These are phyloP conservation scores for Sporothrix brasiliensis DNA, from an alignment of 2,329 filamentous ascomycete genomes.

Conservation along the genomic window DNA sequence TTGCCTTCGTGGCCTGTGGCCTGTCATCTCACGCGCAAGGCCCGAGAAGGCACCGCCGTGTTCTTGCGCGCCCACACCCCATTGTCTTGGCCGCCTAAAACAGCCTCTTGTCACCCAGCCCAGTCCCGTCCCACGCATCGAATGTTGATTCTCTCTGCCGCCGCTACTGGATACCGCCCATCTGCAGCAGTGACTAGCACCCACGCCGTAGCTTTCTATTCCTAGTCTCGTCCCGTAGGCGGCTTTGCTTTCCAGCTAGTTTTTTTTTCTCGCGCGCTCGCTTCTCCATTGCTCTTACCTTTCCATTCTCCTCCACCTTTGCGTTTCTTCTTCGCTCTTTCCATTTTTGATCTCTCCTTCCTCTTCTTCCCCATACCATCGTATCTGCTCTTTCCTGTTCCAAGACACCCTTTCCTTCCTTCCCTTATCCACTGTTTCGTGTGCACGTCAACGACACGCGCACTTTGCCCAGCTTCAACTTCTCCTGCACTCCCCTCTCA, in stretches of 20 bases:
- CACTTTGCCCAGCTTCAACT: background rate
- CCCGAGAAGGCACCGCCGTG: conserved; percentile 3
- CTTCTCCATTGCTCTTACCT: conserved; percentile 21
- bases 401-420: conserved; percentile 14
- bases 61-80: conserved; percentile 3
- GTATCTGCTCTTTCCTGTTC: conserved; percentile 20
- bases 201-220: conserved; percentile 26
- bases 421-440: background rate
- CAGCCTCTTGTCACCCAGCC: conserved; percentile 26
- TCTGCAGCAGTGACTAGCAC: conserved; percentile 24
- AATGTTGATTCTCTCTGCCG: conserved; percentile 34
- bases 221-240: conserved; percentile 22
- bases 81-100: conserved; percentile 33
- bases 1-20: conserved; percentile 3
- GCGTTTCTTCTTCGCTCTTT: conserved; percentile 19
- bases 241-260: conserved; percentile 29
- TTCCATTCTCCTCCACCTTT: conserved; percentile 17
- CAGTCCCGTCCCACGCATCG: conserved; percentile 27
- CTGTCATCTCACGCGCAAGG: conserved; percentile 11
- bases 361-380: conserved; percentile 20
- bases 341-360: conserved; percentile 17
- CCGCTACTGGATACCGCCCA: conserved; percentile 30
- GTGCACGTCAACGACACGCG: conserved; percentile 12
- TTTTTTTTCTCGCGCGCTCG: conserved; percentile 31
- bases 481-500: background rate